Evolutionary conservation across 495 filamentous ascomycete species (phyloP), one percentile per base, ranked within the genome.

Genomic region (Lindgomyces ingoldianus): DNA sequence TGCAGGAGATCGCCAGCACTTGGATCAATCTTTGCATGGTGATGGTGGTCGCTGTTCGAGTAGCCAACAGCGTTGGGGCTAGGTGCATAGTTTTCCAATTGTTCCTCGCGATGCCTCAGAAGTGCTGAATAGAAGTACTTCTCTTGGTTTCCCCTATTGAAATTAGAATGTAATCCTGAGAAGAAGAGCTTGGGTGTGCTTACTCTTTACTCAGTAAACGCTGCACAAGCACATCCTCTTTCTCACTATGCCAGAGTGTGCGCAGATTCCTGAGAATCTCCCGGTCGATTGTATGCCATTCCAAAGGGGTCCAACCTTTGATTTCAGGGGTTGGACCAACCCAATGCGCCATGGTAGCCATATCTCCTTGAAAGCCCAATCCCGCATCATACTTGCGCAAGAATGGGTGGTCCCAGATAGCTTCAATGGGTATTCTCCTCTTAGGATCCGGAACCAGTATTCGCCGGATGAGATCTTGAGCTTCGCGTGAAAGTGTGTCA

Each of bases 111-210:
- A 72, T 96, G 93, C 67, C 85, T 87, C 61, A 87, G 76, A 22
- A 98, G 84, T 0, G 93, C 82, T 71, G 83, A 87, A 78, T 98
- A 98, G 67, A 98, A 95, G 70, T 92, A 79, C 65, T 95, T 93
- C 70, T 96, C 91, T 33, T 96, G 89, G 60, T 93, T 97, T 1
- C 81, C 79, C 64, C 91, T 95, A 58, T 26, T 14, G 26, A 0
- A n/a, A 18, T 16, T 60, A 41, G 50, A 26, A 64, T 41, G n/a
- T 16, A 3, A 48, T 4, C 10, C 3, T 24, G 30, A 16, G 10
- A 21, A 2, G 2, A 50, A 11, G 1, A 24, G 46, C 18, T 8
- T 48, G 69, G 29, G 18, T 50, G 50, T 29, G 80, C 86, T 81
- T 83, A 93, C 89, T 89, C 87, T 12, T 85, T 76, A 59, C 79